Conservation (phyloP, 1,284 basidiomycete genomes). For the Ustilago cynodontis region DNA sequence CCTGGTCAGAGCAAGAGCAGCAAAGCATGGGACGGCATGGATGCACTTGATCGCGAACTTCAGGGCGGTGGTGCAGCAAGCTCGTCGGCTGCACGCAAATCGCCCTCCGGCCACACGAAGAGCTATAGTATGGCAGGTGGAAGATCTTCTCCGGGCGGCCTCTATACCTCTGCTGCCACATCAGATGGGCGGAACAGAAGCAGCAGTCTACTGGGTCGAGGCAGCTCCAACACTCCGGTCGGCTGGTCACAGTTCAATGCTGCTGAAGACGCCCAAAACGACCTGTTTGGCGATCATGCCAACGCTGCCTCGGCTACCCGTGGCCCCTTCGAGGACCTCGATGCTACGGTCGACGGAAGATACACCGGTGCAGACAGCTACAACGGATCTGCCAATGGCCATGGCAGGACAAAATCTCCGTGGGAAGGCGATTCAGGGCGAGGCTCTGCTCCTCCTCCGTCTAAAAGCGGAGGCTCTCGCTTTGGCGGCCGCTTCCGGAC, state of each 20-base stretch:
- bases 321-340: slow-evolving; percentile 39
- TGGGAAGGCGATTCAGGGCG: slow-evolving; percentile 12
- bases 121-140: slow-evolving; percentile 17
- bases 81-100: slow-evolving; percentile 20
- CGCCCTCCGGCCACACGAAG: slow-evolving; percentile 22
- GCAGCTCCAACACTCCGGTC: slow-evolving; percentile 31
- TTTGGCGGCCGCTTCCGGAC: slow-evolving; percentile 43
- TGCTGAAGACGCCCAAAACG: slow-evolving; percentile 20
- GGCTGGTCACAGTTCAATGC: slow-evolving; percentile 46
- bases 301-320: not conserved
- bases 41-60: slow-evolving; percentile 61
- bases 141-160: not conserved
- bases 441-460: slow-evolving; percentile 21
- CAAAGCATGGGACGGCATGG: slow-evolving; percentile 45
- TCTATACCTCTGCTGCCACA: not conserved
- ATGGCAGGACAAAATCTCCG: slow-evolving; percentile 21
- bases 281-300: slow-evolving; percentile 22
- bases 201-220: slow-evolving; percentile 20
- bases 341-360: slow-evolving; percentile 9
- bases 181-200: slow-evolving; percentile 23
- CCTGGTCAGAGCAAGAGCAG: slow-evolving; percentile 34
- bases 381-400: slow-evolving; percentile 19
- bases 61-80: slow-evolving; percentile 38
- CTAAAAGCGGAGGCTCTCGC: slow-evolving; percentile 24
- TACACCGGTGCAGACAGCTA: slow-evolving; percentile 14